Percentiles rank a stretch among this genome's conserved stretches.
These are phyloP conservation scores for Ophiostoma sp. DNA, from an alignment of 2,329 filamentous ascomycete species.

Conservation along the genomic window DNA sequence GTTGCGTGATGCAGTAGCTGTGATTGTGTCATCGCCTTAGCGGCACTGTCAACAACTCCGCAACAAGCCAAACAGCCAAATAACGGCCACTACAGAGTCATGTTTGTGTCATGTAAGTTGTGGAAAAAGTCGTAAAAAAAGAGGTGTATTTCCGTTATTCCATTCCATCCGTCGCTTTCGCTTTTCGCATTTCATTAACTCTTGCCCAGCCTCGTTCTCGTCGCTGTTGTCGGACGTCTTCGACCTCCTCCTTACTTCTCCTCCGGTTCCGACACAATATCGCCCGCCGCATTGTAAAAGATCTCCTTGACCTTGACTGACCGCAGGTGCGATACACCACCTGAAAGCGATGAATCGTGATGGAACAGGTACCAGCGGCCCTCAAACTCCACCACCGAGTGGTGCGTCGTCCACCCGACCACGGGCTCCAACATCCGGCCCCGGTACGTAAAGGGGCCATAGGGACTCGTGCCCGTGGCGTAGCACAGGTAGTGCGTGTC, in stretches of 20 bases:
- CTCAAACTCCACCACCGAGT: conserved; percentile 73
- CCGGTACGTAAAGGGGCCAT: conserved; percentile 71
- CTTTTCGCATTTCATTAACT: not conserved
- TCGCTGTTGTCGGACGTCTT: not conserved
- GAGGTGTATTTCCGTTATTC: not conserved
- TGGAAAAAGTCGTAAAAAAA: not conserved
- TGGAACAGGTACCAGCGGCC: conserved; percentile 74
- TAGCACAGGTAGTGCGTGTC: conserved; percentile 75
- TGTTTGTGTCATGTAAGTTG: not conserved
- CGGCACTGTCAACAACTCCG: not conserved
- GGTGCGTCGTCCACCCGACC: conserved; percentile 78
- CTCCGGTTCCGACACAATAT: conserved; percentile 49
- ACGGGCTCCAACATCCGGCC: conserved; percentile 74
- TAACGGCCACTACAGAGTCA: not conserved
- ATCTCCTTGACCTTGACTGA: conserved; percentile 76
- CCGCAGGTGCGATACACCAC: conserved; percentile 68
- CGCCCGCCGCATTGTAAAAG: conserved; percentile 66
- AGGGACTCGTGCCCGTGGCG: conserved; percentile 62
- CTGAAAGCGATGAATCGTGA: conserved; percentile 69
- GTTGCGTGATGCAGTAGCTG: conserved; percentile 17
- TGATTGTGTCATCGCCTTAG: conserved; percentile 12
- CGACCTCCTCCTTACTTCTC: not conserved
- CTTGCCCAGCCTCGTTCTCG: not conserved
- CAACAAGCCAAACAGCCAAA: not conserved
- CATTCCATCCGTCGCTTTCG: not conserved